Evolutionary conservation across 805 yeast species (phyloP).

Genomic region (Wickerhamomyces ciferrii): DNA sequence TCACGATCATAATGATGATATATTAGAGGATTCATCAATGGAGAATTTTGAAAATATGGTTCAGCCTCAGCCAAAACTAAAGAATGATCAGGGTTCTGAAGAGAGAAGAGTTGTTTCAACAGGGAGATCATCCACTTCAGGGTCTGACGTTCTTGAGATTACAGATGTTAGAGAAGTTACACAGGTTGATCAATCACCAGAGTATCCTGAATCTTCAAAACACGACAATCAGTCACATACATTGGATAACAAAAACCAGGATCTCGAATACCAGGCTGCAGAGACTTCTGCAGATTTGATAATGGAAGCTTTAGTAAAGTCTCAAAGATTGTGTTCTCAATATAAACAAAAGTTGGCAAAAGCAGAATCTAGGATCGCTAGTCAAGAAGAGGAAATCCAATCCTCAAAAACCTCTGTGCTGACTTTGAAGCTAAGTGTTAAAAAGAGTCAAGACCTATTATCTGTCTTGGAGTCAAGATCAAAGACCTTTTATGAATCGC

Average conservation of each 20-base stretch:
- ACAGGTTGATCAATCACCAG: background rate
- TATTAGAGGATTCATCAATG: slow-evolving; percentile 5
- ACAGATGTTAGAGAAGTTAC: slow-evolving; percentile 30
- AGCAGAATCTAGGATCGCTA: slow-evolving; percentile 21
- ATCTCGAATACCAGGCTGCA: slow-evolving; percentile 1
- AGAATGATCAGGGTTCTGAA: background rate
- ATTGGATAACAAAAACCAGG: background rate
- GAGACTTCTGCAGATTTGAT: slow-evolving; percentile 28
- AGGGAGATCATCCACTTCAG: background rate
- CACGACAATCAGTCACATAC: background rate
- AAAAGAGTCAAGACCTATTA: slow-evolving; percentile 18
- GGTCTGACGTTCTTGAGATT: slow-evolving; percentile 32
- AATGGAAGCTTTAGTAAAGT: slow-evolving; percentile 32
- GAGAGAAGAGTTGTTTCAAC: background rate
- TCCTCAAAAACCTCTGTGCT: slow-evolving; percentile 17
- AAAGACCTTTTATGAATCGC: slow-evolving; percentile 17
- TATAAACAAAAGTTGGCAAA: slow-evolving; percentile 27
- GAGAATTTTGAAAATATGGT: slow-evolving; percentile 1
- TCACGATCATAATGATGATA: background rate
- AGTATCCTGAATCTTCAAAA: background rate
- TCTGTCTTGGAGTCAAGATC: slow-evolving; percentile 18
- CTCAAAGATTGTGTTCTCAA: slow-evolving; percentile 29
- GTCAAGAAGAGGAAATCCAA: slow-evolving; percentile 20
- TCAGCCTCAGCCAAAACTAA: background rate
- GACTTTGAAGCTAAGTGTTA: slow-evolving; percentile 17